These are phyloP conservation scores for Saturnispora mendoncae DNA, from an alignment of 805 yeast species.

Conservation along the genomic window DNA sequence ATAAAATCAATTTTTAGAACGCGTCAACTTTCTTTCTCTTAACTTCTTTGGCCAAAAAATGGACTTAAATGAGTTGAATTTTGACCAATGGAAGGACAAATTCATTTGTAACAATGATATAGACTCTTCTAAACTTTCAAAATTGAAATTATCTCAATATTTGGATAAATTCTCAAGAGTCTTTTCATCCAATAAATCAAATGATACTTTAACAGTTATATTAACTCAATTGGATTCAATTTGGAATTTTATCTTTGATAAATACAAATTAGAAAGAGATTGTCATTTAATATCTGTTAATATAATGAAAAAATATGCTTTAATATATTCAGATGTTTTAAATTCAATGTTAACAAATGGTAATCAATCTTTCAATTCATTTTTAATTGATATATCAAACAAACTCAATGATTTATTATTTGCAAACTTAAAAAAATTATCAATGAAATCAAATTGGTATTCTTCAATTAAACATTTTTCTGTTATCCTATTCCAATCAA, in stretches of 20 bases:
- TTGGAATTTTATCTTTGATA: constrained; percentile 16
- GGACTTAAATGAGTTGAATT: not conserved
- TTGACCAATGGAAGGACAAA: constrained; percentile 1
- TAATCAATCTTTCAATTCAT: constrained; percentile 27
- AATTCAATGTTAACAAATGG: constrained; percentile 24
- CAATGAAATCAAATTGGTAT: constrained; percentile 28
- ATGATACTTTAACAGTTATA: constrained; percentile 19
- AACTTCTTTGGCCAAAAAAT: not conserved
- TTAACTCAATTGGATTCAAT: constrained; percentile 20
- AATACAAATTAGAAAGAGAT: constrained; percentile 19
- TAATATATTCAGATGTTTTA: constrained; percentile 18
- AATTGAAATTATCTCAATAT: constrained; percentile 1
- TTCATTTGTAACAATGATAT: constrained; percentile 8
- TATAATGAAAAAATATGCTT: constrained; percentile 21
- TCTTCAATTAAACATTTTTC: constrained; percentile 26
- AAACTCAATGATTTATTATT: constrained; percentile 18
- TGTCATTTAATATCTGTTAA: constrained; percentile 20
- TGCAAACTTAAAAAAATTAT: constrained; percentile 22
- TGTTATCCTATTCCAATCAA: constrained; percentile 22
- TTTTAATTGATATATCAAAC: constrained; percentile 24
- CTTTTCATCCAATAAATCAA: not conserved
- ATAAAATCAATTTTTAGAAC: no score
- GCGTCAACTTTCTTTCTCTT: not conserved
- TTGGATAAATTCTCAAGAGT: constrained; percentile 2
- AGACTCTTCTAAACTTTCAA: not conserved